These are phyloP conservation scores for Rhodofomes roseus DNA, from an alignment of 1,284 basidiomycete genomes.

Conservation along the genomic window DNA sequence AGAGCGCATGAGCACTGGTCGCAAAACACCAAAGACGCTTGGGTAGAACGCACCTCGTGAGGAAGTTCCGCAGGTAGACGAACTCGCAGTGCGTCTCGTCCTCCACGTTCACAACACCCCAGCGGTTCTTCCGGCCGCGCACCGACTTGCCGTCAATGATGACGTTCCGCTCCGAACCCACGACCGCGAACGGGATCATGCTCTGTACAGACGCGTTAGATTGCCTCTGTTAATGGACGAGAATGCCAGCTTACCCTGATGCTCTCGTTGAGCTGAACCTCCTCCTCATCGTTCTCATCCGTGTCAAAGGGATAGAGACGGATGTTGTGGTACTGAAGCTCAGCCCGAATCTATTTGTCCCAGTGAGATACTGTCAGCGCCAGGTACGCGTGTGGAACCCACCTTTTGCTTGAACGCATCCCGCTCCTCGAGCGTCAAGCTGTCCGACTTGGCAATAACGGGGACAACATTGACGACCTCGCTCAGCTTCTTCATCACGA, in stretches of 20 bases:
- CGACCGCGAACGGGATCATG: conserved; percentile 95
- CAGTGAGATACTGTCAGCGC: neutral
- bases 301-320: conserved; percentile 96
- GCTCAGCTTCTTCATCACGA: conserved; percentile 97
- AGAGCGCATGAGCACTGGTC: neutral
- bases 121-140: conserved; percentile 94
- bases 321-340: conserved; percentile 91
- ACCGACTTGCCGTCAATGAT: conserved; percentile 96
- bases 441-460: conserved; percentile 98
- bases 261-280: conserved; percentile 84
- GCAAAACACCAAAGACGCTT: neutral
- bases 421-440: conserved; percentile 90
- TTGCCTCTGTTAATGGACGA: neutral
- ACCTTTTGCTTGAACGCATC: conserved; percentile 92
- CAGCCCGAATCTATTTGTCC: conserved; percentile 76
- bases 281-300: conserved; percentile 93
- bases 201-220: conserved; percentile 41
- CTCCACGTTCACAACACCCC: conserved; percentile 98
- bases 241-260: conserved; percentile 66
- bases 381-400: neutral
- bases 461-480: conserved; percentile 99
- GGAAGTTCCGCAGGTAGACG: conserved; percentile 94
- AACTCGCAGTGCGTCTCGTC: conserved; percentile 98
- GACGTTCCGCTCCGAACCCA: conserved; percentile 92
- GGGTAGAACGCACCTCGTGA: conserved; percentile 63